Evolutionary conservation across 345 rosid species (phyloP), one percentile per base, ranked within the genome.

Genomic region (Firmiana major): DNA sequence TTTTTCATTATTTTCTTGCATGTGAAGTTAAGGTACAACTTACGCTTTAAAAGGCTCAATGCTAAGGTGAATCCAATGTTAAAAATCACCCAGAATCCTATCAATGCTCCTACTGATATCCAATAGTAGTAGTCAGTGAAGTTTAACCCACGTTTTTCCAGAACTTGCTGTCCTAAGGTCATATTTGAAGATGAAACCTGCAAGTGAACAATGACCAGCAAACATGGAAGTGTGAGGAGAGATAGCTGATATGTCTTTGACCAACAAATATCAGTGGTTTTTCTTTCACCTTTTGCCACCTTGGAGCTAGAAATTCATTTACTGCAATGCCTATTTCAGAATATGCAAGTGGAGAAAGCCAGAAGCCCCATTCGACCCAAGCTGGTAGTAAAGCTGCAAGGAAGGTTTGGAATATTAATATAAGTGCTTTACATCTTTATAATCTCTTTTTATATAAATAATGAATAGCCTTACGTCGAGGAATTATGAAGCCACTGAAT

Each of bases 351-450:
- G 90, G 88, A 19, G 89, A 87, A 57, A 86, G 13, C 92, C 90
- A 86, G 77, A 87, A 89, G 9, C 80, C 89, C 90, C 88, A 89
- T 59, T 54, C 17, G 49, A 89, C n/a, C 88, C 90, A 87, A 59
- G 65, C 42, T 16, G 90, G 89, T 38, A 89, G 67, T 62, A 83
- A 89, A 31, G 82, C 92, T 89, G 86, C 79, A 79, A 22, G 17
- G 24, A 34, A 38, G 45, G 11, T n/a, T 53, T 34, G 16, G 42
- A 4, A 69, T 6, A 34, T 57, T 21, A 15, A 7, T 45, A 19
- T 19, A n/a, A 31, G n/a, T 43, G 16, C 21, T 53, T n/a, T 36
- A 17, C 40, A 51, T 15, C 19, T n/a, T 0, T 74, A 51, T 22
- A 51, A 19, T 21, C 46, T 19, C 19, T 24, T 22, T 24, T 22